Conservation (phyloP, 768 basidiomycete genomes). For the Serendipita sp. region DNA sequence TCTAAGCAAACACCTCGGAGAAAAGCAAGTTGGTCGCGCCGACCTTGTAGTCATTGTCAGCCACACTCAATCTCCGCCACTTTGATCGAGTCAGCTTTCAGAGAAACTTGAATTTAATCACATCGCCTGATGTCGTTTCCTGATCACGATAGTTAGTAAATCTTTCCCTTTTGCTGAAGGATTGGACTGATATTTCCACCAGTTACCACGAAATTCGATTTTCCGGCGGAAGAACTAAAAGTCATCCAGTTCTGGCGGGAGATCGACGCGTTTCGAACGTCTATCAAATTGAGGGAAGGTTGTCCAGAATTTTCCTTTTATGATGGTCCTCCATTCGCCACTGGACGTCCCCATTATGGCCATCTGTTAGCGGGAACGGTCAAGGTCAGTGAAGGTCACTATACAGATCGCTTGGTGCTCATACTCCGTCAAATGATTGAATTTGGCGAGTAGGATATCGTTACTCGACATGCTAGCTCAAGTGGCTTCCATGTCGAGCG, state of each 20-base stretch:
- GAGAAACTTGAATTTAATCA: background rate
- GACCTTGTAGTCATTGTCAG: background rate
- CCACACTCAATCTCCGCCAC: background rate
- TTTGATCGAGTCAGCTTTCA: conserved; percentile 1
- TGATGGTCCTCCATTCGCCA: conserved; percentile 95
- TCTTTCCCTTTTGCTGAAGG: background rate
- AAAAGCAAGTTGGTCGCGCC: background rate
- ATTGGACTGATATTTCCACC: background rate
- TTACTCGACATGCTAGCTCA: conserved; percentile 87
- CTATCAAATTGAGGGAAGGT: conserved; percentile 80
- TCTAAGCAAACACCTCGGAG: background rate
- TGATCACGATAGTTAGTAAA: conserved; percentile 49
- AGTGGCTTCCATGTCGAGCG: conserved; percentile 85
- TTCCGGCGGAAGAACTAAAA: conserved; percentile 77
- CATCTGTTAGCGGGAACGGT: conserved; percentile 85
- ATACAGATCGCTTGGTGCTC: too few species aligned
- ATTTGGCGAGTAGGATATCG: conserved; percentile 59
- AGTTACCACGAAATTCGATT: conserved; percentile 69
- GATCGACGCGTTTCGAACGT: conserved; percentile 95
- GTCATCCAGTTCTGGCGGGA: conserved; percentile 84
- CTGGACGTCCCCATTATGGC: conserved; percentile 91
- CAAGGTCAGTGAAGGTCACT: conserved; percentile 40
- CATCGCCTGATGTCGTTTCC: conserved; percentile 39
- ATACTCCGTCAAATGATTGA: too few species aligned
- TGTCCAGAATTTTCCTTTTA: conserved; percentile 87